phyloP scores from a whole-genome alignment of 2,329 filamentous ascomycete species.

The Venturiaceae sp. region DNA sequence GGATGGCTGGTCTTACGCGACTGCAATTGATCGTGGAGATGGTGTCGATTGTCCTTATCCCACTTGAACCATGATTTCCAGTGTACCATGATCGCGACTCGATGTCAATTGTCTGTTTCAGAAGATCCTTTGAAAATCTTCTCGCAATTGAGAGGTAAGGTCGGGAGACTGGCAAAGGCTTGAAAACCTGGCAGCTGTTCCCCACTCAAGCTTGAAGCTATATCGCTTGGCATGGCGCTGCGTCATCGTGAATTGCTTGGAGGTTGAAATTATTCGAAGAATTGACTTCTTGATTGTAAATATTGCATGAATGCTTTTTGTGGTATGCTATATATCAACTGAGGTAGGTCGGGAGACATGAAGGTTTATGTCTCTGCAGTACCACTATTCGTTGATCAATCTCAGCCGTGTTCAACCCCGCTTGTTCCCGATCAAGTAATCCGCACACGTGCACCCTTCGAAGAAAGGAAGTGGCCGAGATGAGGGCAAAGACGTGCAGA shows the following conservation, averaged over 20 bases:
- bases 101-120: neutral
- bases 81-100: constrained; percentile 22
- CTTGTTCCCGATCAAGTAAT: neutral
- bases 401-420: neutral
- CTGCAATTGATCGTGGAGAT: constrained; percentile 31
- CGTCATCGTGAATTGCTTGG: neutral
- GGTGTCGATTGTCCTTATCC: constrained; percentile 22
- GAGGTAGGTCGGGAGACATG: no score
- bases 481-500: neutral
- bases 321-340: neutral
- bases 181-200: neutral
- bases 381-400: no score
- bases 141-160: neutral
- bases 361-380: neutral
- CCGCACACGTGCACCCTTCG: neutral
- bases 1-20: constrained; percentile 19
- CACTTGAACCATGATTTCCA: constrained; percentile 27
- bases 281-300: neutral
- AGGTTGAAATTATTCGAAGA: neutral
- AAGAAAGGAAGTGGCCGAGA: neutral
- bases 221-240: neutral
- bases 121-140: neutral
- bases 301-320: neutral
- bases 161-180: neutral
- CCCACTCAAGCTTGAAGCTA: neutral